Base-by-base conservation (phyloP, 371 early-diverging fungal genomes). In the Actinomucor elegans region DNA sequence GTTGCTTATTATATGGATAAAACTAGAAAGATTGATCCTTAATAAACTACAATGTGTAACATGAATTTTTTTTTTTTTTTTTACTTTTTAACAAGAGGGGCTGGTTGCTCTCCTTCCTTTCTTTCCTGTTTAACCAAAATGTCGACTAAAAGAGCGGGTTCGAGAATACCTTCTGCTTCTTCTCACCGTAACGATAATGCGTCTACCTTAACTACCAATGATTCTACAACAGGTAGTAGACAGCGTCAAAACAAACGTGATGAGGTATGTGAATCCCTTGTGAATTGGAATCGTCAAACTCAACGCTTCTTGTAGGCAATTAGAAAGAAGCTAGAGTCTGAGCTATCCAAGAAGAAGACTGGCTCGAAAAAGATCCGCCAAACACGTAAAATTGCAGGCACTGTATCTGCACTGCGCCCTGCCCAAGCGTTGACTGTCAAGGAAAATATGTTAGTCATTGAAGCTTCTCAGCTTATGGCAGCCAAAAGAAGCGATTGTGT, bases 381-480 rank as follows among this genome's bases (percentile, higher is more conserved):
- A 20, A 64, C 80, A 1, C 69, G 73, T 40, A 83, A 81, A 49
- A 80, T 82, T 37, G 76, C 86, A 6, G 90, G 93, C 36, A 97
- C 97, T 1, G 97, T 97, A 15, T 89, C 94, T 14, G 89, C 95
- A 10, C 83, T 97, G 43, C 84, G 89, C n/a, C 96, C 89, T 23
- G 81, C 90, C 1, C 87, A 89, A 38, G 95, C 97, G 24, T 78
- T 97, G 59, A 96, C 94, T n/a, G 90, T 95, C 34, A 83, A 89
- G 41, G 94, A 96, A 50, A 87, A 87, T 23, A 87, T 94, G 60
- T 75, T 89, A 42, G 92, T 96, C 43, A 86, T 90, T 40, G 94
- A 96, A 66, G 98, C 94, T 0, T 92, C 97, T 9, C 96, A 94
- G 70, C 75, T 95, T 35, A 96, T 98, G 97, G 96, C 98, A 14